Percentiles rank a stretch among this genome's conserved stretches.
phyloP scores from a whole-genome alignment of 1,139 yeast genomes.

The Diutina sp. region DNA sequence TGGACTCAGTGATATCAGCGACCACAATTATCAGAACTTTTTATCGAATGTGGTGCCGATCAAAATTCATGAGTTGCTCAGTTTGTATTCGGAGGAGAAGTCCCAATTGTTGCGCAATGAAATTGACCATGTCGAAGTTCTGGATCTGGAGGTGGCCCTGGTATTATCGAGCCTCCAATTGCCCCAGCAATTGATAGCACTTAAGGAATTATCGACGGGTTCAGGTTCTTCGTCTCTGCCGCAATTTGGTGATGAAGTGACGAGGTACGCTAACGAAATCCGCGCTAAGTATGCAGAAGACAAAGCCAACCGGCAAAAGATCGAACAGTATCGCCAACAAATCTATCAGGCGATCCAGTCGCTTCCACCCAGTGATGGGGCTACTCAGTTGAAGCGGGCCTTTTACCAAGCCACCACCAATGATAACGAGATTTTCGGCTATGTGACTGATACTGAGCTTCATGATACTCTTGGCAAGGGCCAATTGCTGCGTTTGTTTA shows the following conservation, averaged over 20 bases:
- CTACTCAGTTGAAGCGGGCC: conserved; percentile 47
- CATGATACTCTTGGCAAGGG: conserved; percentile 23
- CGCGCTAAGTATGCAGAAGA: conserved; percentile 13
- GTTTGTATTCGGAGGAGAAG: conserved; percentile 82
- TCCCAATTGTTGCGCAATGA: conserved; percentile 66
- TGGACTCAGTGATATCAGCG: conserved; percentile 21
- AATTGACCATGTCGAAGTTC: conserved; percentile 62
- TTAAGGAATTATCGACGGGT: conserved; percentile 26
- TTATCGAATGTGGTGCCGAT: conserved; percentile 77
- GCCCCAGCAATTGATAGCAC: conserved; percentile 50
- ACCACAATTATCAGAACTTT: conserved; percentile 42
- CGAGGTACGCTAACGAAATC: conserved; percentile 17
- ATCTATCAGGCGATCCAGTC: conserved; percentile 22
- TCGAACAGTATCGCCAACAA: conserved; percentile 20
- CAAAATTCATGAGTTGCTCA: conserved; percentile 74
- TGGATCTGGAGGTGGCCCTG: conserved; percentile 67
- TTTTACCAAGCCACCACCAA: conserved; percentile 57
- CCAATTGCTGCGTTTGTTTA: conserved; percentile 18
- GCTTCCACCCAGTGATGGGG: conserved; percentile 28
- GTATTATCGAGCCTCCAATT: conserved; percentile 70
- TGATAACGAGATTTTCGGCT: conserved; percentile 41
- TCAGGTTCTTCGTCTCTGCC: background rate
- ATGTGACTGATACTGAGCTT: conserved; percentile 15
- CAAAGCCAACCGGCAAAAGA: conserved; percentile 12
- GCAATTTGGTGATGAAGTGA: conserved; percentile 10